Conservation (phyloP, 2,329 filamentous ascomycete species). For the Penicillium sp. region DNA sequence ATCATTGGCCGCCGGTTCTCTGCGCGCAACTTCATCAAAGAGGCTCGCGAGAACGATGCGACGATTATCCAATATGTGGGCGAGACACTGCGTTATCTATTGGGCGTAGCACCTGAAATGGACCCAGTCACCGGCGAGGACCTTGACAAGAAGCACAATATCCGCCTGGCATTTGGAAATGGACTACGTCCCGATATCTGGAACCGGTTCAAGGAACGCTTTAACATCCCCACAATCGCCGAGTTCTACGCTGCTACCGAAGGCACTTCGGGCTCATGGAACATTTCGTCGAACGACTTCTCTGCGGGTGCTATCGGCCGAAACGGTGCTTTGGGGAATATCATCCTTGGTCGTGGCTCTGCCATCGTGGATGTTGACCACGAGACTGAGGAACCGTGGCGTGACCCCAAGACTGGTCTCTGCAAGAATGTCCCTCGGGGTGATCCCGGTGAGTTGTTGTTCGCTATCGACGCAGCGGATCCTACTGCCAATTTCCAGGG, state of each 20-base stretch:
- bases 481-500: slow-evolving; percentile 70
- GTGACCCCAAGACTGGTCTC: slow-evolving; percentile 67
- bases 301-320: slow-evolving; percentile 75
- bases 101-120: slow-evolving; percentile 61
- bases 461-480: slow-evolving; percentile 64
- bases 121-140: slow-evolving; percentile 64
- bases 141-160: slow-evolving; percentile 68
- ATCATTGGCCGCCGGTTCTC: slow-evolving; percentile 76
- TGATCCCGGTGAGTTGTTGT: slow-evolving; percentile 73
- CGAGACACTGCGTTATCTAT: slow-evolving; percentile 79
- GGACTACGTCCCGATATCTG: slow-evolving; percentile 82
- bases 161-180: slow-evolving; percentile 79
- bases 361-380: slow-evolving; percentile 69
- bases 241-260: slow-evolving; percentile 84
- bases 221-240: slow-evolving; percentile 68
- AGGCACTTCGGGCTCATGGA: slow-evolving; percentile 67
- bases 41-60: slow-evolving; percentile 67
- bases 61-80: slow-evolving; percentile 85
- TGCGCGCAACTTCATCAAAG: slow-evolving; percentile 71
- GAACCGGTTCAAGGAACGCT: slow-evolving; percentile 78
- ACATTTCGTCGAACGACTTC: slow-evolving; percentile 70
- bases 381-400: slow-evolving; percentile 64
- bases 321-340: slow-evolving; percentile 60
- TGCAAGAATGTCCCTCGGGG: slow-evolving; percentile 60
- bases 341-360: slow-evolving; percentile 52